Evolutionary conservation across 352 stramenopile genomes (phyloP).

Genomic region (Globisporangium nodosum): DNA sequence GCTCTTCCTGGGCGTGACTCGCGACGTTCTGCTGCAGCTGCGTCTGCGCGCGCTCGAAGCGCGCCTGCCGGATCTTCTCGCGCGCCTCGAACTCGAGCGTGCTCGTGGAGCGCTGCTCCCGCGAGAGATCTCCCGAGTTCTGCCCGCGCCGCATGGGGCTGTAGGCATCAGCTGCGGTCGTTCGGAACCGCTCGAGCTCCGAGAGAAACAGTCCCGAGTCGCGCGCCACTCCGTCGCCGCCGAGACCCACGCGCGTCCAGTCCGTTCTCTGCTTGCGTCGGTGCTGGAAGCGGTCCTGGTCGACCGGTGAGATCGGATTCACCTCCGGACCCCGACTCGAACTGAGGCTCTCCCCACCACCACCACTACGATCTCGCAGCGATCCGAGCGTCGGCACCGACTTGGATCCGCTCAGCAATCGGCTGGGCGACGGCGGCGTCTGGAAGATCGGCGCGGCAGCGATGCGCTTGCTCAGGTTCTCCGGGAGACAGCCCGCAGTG

Average conservation of each 20-base stretch:
- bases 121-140: constrained; percentile 35
- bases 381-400: constrained; percentile 25
- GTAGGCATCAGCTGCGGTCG: constrained; percentile 42
- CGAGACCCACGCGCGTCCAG: constrained; percentile 73
- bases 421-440: constrained; percentile 10
- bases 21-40: constrained; percentile 28
- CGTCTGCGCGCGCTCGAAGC: constrained; percentile 40
- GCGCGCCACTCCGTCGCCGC: constrained; percentile 42
- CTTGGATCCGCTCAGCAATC: constrained; percentile 9
- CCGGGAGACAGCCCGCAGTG: constrained; percentile 37
- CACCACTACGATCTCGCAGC: constrained; percentile 1
- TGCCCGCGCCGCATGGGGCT: constrained; percentile 37
- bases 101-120: constrained; percentile 22
- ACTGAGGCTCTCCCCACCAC: constrained; percentile 5
- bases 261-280: constrained; percentile 53
- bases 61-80: constrained; percentile 25
- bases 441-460: constrained; percentile 26
- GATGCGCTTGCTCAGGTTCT: constrained; percentile 46
- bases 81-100: constrained; percentile 30
- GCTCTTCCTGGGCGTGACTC: constrained; percentile 24
- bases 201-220: constrained; percentile 41
- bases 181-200: constrained; percentile 48
- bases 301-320: constrained; percentile 25
- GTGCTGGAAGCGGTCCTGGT: constrained; percentile 52
- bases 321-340: constrained; percentile 13